These are phyloP conservation scores for Tulasnella sp. DNA, from an alignment of 768 basidiomycete species.

Conservation along the genomic window DNA sequence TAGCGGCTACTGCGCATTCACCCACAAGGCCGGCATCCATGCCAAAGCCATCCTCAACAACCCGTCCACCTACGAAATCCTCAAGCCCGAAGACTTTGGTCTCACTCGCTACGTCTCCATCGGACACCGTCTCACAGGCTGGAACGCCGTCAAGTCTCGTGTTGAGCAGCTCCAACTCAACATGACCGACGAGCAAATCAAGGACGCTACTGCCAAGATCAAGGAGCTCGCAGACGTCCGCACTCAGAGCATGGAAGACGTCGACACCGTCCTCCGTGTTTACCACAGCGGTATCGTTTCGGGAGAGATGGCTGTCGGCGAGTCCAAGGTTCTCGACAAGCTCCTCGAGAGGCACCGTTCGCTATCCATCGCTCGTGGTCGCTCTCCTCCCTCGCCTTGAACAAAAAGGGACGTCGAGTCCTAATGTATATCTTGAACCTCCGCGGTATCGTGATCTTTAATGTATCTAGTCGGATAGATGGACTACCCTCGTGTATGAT, in stretches of 20 bases:
- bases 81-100: conserved; percentile 99
- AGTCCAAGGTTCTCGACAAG: conserved; percentile 84
- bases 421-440: not conserved
- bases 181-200: conserved; percentile 91
- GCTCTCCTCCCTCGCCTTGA: not conserved
- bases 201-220: conserved; percentile 98
- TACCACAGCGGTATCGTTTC: conserved; percentile 93
- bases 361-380: not conserved
- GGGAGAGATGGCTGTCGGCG: conserved; percentile 90
- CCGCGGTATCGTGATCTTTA: not conserved
- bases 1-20: conserved; percentile 99
- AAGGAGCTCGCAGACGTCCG: conserved; percentile 98
- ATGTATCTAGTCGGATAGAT: not conserved
- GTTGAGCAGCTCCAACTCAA: conserved; percentile 93
- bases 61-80: conserved; percentile 97
- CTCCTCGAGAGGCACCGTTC: conserved; percentile 75
- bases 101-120: conserved; percentile 97
- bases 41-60: conserved; percentile 99
- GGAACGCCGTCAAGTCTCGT: conserved; percentile 99
- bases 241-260: conserved; percentile 98
- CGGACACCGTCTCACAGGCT: conserved; percentile 93
- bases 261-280: conserved; percentile 91
- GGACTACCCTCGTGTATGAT: not conserved
- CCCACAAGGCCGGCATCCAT: conserved; percentile 99
- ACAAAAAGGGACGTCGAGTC: not conserved